Evolutionary conservation across 306 rosid species (phyloP).

Genomic region (Vigna hirtella): DNA sequence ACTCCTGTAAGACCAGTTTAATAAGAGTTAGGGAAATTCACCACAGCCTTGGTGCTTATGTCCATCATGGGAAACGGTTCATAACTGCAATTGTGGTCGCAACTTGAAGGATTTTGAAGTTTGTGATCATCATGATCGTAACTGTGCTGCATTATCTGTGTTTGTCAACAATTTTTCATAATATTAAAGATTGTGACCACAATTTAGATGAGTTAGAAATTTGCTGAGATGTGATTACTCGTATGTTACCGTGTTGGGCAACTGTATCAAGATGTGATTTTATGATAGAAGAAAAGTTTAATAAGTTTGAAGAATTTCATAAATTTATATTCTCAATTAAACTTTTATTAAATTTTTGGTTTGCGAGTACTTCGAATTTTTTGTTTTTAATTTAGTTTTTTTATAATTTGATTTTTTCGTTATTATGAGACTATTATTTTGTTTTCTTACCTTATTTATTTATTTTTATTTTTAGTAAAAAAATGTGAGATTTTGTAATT

Average conservation of each 20-base stretch:
- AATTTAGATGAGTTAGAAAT: not conserved
- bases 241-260: not conserved
- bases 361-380: no score
- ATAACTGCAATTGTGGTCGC: not conserved
- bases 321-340: no score
- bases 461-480: no score
- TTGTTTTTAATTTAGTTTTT: no score
- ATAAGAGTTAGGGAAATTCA: slow-evolving; percentile 13
- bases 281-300: not conserved
- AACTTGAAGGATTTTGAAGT: not conserved
- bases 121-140: not conserved
- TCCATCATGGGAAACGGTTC: not conserved
- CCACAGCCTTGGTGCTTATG: slow-evolving; percentile 3
- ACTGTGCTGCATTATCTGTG: not conserved
- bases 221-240: not conserved
- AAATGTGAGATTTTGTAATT: no score
- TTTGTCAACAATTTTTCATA: not conserved
- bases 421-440: no score
- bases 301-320: no score
- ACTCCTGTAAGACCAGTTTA: not conserved
- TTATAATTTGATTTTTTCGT: no score
- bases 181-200: not conserved
- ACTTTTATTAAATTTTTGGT: no score
- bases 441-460: no score
- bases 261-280: not conserved